A percentile compares a stretch with the other conserved stretches of the same genome.
These are phyloP conservation scores for Ascochyta pisi DNA, from an alignment of 2,329 filamentous ascomycete species.

Conservation along the genomic window DNA sequence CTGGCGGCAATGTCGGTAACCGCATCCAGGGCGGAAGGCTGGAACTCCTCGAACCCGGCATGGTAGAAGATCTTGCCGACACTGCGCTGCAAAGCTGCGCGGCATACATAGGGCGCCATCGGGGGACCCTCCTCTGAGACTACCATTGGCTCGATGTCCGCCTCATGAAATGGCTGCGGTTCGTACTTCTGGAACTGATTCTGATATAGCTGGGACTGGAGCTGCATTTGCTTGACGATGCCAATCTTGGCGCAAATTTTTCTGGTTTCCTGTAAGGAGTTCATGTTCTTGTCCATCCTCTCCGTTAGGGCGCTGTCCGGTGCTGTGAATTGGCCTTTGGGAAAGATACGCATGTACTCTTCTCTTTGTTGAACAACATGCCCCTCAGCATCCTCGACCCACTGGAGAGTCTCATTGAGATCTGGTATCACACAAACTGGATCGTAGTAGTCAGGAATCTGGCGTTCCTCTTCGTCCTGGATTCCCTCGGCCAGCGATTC, in stretches of 20 bases:
- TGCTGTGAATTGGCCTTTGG: slow-evolving; percentile 75
- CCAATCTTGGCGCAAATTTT: slow-evolving; percentile 96
- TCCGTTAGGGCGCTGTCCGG: slow-evolving; percentile 76
- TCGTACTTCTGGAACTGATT: slow-evolving; percentile 99
- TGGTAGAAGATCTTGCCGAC: slow-evolving; percentile 96
- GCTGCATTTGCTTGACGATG: slow-evolving; percentile 99
- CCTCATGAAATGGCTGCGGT: slow-evolving; percentile 84
- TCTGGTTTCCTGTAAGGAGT: slow-evolving; percentile 94
- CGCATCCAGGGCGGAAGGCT: slow-evolving; percentile 89
- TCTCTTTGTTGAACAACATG: slow-evolving; percentile 87
- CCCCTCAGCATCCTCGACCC: slow-evolving; percentile 89
- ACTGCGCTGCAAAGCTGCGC: slow-evolving; percentile 84
- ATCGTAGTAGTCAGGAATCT: slow-evolving; percentile 95
- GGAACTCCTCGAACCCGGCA: slow-evolving; percentile 94
- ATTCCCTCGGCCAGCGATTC: slow-evolving; percentile 95
- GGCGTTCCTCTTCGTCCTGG: slow-evolving; percentile 77
- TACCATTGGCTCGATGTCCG: slow-evolving; percentile 87
- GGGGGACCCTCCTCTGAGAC: slow-evolving; percentile 87
- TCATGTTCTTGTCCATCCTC: slow-evolving; percentile 89
- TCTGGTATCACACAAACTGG: slow-evolving; percentile 85
- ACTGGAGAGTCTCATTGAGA: slow-evolving; percentile 76
- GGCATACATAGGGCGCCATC: slow-evolving; percentile 82
- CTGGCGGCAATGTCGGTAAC: slow-evolving; percentile 88
- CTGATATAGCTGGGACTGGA: slow-evolving; percentile 95
- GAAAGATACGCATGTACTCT: slow-evolving; percentile 80